Conservation (phyloP, 495 filamentous ascomycete species). For the Podospora pseudoanserina region DNA sequence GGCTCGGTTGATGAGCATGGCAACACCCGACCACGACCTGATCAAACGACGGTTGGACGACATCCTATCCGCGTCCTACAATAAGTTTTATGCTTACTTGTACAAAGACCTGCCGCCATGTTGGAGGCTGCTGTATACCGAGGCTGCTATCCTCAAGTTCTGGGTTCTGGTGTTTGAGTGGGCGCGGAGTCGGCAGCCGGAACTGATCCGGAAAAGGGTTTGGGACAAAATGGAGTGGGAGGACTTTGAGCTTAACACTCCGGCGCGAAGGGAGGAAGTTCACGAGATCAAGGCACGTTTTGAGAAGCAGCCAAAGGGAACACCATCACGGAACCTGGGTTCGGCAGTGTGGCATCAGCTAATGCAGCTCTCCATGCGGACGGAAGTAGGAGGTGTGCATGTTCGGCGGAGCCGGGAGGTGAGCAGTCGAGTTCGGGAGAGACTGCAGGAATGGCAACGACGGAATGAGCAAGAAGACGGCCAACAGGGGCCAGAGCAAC, state of each 20-base stretch:
- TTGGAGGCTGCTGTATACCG: conserved; percentile 76
- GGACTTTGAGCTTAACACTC: no score
- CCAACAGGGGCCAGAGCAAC: not conserved
- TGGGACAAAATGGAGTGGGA: not conserved
- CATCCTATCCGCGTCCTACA: conserved; percentile 41
- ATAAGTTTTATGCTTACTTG: conserved; percentile 69
- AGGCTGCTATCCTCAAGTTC: conserved; percentile 66
- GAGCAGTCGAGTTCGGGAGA: no score
- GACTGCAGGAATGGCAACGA: no score
- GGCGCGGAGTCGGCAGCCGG: not conserved
- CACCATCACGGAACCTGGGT: no score
- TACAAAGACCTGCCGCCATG: conserved; percentile 69
- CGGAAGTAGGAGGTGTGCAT: no score
- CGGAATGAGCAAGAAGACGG: not conserved
- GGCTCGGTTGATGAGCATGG: not conserved
- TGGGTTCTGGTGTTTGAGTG: conserved; percentile 6
- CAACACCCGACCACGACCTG: not conserved
- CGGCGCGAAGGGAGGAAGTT: not conserved
- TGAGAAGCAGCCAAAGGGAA: no score
- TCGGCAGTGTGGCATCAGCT: no score
- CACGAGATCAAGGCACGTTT: no score
- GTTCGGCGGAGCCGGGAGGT: no score
- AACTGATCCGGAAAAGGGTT: not conserved
- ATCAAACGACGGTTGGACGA: conserved; percentile 40
- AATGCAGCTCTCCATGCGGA: no score